A percentile compares a stretch with the other conserved stretches of the same genome.
phyloP scores from a whole-genome alignment of 768 basidiomycete genomes.

The Mycena galopus region DNA sequence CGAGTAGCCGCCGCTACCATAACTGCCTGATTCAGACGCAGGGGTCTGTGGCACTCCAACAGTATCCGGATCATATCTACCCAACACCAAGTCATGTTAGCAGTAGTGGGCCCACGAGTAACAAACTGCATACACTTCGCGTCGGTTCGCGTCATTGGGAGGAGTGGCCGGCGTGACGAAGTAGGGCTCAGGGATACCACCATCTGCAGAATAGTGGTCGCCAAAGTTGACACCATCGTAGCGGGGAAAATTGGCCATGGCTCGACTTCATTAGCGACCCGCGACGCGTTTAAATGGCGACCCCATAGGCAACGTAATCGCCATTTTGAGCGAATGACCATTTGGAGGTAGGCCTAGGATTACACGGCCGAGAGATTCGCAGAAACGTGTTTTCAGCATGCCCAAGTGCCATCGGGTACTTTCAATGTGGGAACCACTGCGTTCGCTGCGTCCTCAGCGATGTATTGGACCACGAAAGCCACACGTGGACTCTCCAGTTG shows the following conservation, averaged over 20 bases:
- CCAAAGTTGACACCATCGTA: neutral
- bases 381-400: conserved; percentile 11
- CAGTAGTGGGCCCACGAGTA: neutral
- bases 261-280: neutral
- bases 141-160: neutral
- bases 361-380: too few species aligned
- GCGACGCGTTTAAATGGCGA: conserved; percentile 3
- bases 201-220: neutral
- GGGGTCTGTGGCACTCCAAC: neutral
- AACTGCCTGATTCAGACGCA: neutral
- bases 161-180: conserved; percentile 1
- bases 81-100: neutral
- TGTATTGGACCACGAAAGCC: neutral
- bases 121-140: neutral
- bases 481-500: neutral
- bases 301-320: neutral
- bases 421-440: neutral
- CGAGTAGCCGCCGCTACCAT: conserved; percentile 1
- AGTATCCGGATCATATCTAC: neutral
- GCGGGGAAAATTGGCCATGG: neutral
- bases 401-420: neutral
- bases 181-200: neutral
- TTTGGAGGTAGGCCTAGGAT: too few species aligned
- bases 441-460: neutral
- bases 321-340: too few species aligned